Percentiles rank a stretch among this genome's conserved stretches.
These are phyloP conservation scores for Cercospora canescens DNA, from an alignment of 2,329 filamentous ascomycete genomes.

Conservation along the genomic window DNA sequence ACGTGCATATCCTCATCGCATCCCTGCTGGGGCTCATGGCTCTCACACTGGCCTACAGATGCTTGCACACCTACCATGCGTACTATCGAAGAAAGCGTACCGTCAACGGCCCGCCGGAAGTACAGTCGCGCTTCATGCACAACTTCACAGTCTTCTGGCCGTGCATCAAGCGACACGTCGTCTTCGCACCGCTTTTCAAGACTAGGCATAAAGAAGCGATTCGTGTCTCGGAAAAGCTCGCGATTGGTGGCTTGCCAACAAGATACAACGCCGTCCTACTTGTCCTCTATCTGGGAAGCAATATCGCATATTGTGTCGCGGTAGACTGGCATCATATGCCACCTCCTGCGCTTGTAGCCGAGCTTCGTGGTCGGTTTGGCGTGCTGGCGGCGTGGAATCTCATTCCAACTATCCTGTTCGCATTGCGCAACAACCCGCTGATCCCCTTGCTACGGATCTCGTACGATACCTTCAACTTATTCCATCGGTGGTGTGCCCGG, in stretches of 20 bases:
- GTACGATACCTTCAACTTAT: conserved; percentile 94
- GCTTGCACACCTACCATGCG: conserved; percentile 42
- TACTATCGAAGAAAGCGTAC: conserved; percentile 48
- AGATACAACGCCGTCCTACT: conserved; percentile 73
- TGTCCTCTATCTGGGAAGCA: conserved; percentile 66
- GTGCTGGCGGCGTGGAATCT: conserved; percentile 85
- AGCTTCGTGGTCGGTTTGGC: conserved; percentile 82
- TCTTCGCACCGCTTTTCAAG: conserved; percentile 69
- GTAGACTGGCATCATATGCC: conserved; percentile 56
- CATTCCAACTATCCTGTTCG: conserved; percentile 83
- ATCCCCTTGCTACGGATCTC: conserved; percentile 80
- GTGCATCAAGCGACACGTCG: conserved; percentile 63
- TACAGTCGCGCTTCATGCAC: conserved; percentile 47
- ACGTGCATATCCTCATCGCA: conserved; percentile 43
- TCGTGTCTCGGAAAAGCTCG: conserved; percentile 55
- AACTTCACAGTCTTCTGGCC: conserved; percentile 52
- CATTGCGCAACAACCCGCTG: conserved; percentile 89
- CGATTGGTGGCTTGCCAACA: conserved; percentile 73
- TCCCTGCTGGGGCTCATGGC: conserved; percentile 39
- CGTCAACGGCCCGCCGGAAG: conserved; percentile 40
- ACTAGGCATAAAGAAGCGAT: conserved; percentile 67
- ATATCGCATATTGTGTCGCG: conserved; percentile 74
- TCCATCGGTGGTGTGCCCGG: conserved; percentile 81
- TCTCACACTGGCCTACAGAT: conserved; percentile 42
- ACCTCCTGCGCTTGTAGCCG: conserved; percentile 63